These are phyloP conservation scores for Phaffia tasmanica DNA, from an alignment of 768 basidiomycete genomes.

Conservation along the genomic window DNA sequence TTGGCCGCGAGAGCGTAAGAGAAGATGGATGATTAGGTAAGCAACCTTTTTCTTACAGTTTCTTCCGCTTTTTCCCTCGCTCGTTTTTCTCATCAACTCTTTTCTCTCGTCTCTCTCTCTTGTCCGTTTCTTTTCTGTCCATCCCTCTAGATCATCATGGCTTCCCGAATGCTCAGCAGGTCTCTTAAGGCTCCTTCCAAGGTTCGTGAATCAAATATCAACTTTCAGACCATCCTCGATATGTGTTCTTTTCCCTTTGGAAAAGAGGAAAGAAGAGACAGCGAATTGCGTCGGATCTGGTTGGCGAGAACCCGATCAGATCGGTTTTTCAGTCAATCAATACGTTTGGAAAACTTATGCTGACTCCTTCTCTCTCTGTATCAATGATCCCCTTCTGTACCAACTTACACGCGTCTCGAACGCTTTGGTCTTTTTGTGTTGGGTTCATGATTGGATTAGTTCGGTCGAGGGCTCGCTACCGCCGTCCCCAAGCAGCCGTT, in stretches of 20 bases:
- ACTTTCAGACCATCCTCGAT: no score
- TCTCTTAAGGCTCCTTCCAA: constrained; percentile 7
- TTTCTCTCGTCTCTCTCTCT: no score
- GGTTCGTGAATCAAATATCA: no score
- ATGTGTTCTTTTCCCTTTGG: neutral
- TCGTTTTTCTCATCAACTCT: no score
- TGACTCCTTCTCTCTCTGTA: neutral
- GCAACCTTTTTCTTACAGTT: no score
- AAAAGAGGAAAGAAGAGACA: no score
- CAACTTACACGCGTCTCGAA: neutral
- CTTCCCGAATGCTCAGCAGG: constrained; percentile 13
- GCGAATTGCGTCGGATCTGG: neutral
- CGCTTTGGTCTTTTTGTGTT: neutral
- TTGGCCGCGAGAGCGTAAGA: no score
- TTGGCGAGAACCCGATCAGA: no score
- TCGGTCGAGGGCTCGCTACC: constrained; percentile 20
- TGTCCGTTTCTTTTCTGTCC: no score
- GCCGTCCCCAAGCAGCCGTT: constrained; percentile 19
- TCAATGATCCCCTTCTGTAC: neutral
- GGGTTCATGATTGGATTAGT: neutral
- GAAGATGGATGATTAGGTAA: no score
- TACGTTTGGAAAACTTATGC: neutral
- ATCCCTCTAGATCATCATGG: neutral
- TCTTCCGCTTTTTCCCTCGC: no score
- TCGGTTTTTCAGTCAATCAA: neutral